Evolutionary conservation across 2,329 filamentous ascomycete species (phyloP).

Genomic region (Aureobasidium pullulans): DNA sequence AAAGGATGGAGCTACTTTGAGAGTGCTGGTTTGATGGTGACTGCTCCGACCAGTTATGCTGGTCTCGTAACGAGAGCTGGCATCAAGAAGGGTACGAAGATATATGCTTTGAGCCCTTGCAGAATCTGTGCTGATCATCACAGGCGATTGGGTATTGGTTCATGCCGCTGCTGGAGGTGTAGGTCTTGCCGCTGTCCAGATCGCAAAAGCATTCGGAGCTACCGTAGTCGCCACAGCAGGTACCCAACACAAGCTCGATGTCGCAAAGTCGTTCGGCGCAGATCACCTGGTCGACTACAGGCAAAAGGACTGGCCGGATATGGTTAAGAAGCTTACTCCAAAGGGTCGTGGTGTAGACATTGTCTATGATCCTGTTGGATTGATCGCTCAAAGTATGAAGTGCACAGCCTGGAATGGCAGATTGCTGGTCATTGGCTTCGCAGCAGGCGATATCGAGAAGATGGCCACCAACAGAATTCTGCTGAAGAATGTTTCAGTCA

Average conservation of each 20-base stretch:
- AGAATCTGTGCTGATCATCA: neutral
- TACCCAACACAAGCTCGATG: conserved; percentile 67
- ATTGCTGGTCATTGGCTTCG: conserved; percentile 82
- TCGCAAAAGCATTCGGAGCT: conserved; percentile 86
- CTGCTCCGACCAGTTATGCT: conserved; percentile 82
- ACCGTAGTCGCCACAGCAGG: conserved; percentile 91
- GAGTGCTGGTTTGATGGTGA: conserved; percentile 84
- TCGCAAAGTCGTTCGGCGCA: conserved; percentile 74
- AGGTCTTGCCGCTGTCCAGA: conserved; percentile 82
- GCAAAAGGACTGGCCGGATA: conserved; percentile 52
- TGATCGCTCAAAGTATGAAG: conserved; percentile 82
- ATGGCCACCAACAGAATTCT: conserved; percentile 87
- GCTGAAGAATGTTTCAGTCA: conserved; percentile 85
- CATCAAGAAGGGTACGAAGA: conserved; percentile 49
- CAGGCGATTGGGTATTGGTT: conserved; percentile 77
- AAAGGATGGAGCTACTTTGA: conserved; percentile 75
- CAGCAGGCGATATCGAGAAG: conserved; percentile 80
- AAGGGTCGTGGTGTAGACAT: conserved; percentile 73
- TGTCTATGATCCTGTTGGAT: conserved; percentile 87
- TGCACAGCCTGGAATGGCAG: conserved; percentile 91
- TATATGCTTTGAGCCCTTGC: neutral
- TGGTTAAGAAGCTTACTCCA: conserved; percentile 72
- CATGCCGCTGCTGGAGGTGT: conserved; percentile 92
- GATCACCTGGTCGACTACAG: conserved; percentile 77
- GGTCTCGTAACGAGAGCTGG: conserved; percentile 71